These are phyloP conservation scores for Samsoniella hepiali DNA, from an alignment of 2,329 filamentous ascomycete species.

Conservation along the genomic window DNA sequence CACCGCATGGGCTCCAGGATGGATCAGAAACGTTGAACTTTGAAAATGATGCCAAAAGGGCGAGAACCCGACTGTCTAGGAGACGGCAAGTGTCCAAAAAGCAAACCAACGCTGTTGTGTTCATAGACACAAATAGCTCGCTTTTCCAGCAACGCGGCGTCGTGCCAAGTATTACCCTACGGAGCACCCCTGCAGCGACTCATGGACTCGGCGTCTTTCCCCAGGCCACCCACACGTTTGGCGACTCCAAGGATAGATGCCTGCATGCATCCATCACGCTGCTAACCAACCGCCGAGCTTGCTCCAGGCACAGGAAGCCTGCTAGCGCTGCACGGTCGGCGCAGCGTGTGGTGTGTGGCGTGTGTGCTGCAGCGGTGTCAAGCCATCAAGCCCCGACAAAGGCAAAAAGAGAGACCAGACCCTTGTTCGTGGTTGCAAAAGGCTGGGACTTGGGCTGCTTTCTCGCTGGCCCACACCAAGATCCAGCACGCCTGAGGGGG, in stretches of 20 bases:
- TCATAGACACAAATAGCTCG: background rate
- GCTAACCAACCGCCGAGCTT: constrained; percentile 20
- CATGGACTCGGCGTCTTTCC: constrained; percentile 20
- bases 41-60: background rate
- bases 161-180: background rate
- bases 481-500: constrained; percentile 32
- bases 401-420: constrained; percentile 22
- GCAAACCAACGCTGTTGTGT: background rate
- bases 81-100: background rate
- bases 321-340: background rate
- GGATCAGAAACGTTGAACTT: background rate
- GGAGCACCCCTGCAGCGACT: constrained; percentile 17
- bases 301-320: constrained; percentile 15
- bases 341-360: background rate
- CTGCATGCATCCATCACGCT: constrained; percentile 24
- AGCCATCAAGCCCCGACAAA: constrained; percentile 16
- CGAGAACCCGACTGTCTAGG: background rate
- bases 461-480: constrained; percentile 35
- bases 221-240: constrained; percentile 32
- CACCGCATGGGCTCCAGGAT: constrained; percentile 20
- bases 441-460: constrained; percentile 21
- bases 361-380: constrained; percentile 5
- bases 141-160: background rate
- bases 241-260: constrained; percentile 8
- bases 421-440: constrained; percentile 11